Evolutionary conservation across 495 filamentous ascomycete genomes (phyloP).

Genomic region (Podospora sp.): DNA sequence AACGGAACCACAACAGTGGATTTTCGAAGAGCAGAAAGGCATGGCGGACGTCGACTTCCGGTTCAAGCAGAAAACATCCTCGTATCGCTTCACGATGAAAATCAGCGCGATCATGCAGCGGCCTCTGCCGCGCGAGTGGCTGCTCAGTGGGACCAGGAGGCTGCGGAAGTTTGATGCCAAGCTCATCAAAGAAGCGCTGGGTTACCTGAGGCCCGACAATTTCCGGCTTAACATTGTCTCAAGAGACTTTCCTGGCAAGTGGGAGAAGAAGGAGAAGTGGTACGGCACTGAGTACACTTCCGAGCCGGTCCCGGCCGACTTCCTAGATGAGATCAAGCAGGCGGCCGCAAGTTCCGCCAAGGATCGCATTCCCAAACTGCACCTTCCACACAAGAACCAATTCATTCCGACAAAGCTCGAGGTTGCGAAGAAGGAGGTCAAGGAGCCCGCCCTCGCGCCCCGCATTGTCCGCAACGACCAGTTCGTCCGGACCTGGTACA

Average conservation of each 20-base stretch:
- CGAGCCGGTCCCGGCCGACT: constrained; percentile 77
- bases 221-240: constrained; percentile 82
- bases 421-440: constrained; percentile 88
- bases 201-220: constrained; percentile 82
- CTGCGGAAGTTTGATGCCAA: constrained; percentile 77
- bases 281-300: constrained; percentile 93
- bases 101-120: constrained; percentile 87
- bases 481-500: constrained; percentile 87
- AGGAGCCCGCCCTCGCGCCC: constrained; percentile 71
- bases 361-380: constrained; percentile 68
- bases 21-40: constrained; percentile 86
- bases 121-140: constrained; percentile 78
- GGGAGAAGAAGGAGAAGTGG: constrained; percentile 92
- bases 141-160: constrained; percentile 72
- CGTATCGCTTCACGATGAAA: constrained; percentile 82
- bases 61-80: constrained; percentile 89
- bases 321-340: constrained; percentile 67
- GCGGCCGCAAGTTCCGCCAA: constrained; percentile 60
- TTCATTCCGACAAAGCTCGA: constrained; percentile 94
- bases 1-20: constrained; percentile 83
- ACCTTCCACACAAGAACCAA: constrained; percentile 91
- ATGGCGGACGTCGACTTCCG: constrained; percentile 91
- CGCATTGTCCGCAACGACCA: constrained; percentile 88
- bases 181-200: constrained; percentile 72
- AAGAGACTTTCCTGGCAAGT: constrained; percentile 79